A percentile compares a stretch with the other conserved stretches of the same genome.
Evolutionary conservation across 257 asterid species (phyloP).

Genomic region (Primulina tabacum): DNA sequence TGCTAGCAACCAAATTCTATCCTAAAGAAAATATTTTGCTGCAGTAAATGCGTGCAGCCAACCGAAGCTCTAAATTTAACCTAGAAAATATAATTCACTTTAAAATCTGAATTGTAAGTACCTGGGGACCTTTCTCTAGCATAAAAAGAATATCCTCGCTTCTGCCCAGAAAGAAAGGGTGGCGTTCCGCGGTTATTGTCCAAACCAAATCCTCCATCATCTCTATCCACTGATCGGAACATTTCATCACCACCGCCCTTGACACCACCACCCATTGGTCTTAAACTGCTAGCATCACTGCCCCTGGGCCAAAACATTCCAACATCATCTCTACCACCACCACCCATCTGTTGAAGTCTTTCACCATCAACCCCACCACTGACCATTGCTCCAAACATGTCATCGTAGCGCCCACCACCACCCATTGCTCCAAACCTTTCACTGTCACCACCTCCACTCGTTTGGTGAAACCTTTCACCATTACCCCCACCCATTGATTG

Average conservation of each 20-base stretch:
- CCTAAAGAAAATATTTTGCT: too few relatives aligned
- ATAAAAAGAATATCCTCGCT: conserved; percentile 59
- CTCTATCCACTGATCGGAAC: conserved; percentile 21
- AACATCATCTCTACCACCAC: conserved; percentile 19
- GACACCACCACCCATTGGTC: conserved; percentile 24
- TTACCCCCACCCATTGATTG: neutral
- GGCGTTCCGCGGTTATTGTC: conserved; percentile 41
- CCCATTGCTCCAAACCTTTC: conserved; percentile 24
- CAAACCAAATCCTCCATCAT: conserved; percentile 41
- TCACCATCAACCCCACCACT: conserved; percentile 29
- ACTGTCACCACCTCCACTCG: conserved; percentile 26
- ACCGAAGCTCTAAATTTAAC: neutral
- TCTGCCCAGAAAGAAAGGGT: conserved; percentile 60
- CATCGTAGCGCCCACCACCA: conserved; percentile 22
- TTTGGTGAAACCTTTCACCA: conserved; percentile 18
- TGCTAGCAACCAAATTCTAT: neutral
- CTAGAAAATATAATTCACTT: neutral
- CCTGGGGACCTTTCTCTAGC: conserved; percentile 66
- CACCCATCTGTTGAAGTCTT: conserved; percentile 29
- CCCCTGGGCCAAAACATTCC: conserved; percentile 19
- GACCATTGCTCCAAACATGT: conserved; percentile 22
- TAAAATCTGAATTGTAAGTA: conserved; percentile 21
- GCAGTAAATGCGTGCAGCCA: neutral
- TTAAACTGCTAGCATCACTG: conserved; percentile 27
- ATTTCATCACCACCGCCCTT: conserved; percentile 23